These are phyloP conservation scores for Cladorrhinum sp. DNA, from an alignment of 2,329 filamentous ascomycete genomes.

Conservation along the genomic window DNA sequence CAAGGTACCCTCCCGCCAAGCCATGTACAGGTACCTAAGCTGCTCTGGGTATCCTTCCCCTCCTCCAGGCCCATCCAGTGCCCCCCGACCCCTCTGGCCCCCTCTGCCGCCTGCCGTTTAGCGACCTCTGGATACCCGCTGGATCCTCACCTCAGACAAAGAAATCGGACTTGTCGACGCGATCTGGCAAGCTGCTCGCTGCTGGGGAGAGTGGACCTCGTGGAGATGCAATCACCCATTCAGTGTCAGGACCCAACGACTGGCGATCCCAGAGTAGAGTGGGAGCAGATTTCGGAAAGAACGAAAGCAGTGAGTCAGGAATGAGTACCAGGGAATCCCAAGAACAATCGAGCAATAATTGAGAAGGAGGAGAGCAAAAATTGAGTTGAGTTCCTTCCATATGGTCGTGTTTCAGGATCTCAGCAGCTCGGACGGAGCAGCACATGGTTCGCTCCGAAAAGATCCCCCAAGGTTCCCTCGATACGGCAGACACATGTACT, in stretches of 20 bases:
- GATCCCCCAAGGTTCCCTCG: not conserved
- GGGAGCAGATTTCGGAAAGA: not conserved
- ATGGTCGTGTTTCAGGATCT: not conserved
- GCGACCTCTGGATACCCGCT: slow-evolving; percentile 16
- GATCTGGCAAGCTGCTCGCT: not conserved
- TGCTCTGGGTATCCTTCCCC: slow-evolving; percentile 1
- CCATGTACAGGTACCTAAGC: slow-evolving; percentile 17
- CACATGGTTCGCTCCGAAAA: not conserved
- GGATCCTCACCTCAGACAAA: slow-evolving; percentile 14
- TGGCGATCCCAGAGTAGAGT: no score
- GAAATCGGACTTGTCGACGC: not conserved
- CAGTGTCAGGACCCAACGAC: not conserved
- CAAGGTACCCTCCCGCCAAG: slow-evolving; percentile 7
- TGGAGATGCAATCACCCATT: not conserved
- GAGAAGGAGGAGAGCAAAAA: not conserved
- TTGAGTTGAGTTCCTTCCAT: not conserved
- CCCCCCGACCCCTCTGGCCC: not conserved
- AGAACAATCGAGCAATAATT: not conserved
- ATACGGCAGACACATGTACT: not conserved
- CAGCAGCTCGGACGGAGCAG: not conserved
- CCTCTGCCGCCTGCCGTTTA: slow-evolving; percentile 27
- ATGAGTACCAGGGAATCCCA: not conserved
- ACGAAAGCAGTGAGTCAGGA: not conserved
- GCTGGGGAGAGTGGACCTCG: not conserved
- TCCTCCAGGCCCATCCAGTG: not conserved